Evolutionary conservation across 108 stramenopile species (phyloP).

Genomic region (Nannochloropsis salina): DNA sequence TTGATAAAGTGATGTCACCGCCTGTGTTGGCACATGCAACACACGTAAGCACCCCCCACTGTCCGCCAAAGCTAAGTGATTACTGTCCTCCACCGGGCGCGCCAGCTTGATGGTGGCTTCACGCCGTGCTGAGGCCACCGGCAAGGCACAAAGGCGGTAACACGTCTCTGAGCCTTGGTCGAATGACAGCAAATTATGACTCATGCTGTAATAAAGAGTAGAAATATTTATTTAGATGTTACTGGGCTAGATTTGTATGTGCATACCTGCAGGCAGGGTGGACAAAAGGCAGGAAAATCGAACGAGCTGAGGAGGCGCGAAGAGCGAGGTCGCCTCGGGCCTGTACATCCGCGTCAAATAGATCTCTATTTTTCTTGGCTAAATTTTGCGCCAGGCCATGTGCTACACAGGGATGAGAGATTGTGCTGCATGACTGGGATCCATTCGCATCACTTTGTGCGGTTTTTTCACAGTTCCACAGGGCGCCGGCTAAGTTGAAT

Average conservation of each 20-base stretch:
- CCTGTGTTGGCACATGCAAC: background rate
- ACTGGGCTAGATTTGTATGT: background rate
- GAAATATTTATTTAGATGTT: background rate
- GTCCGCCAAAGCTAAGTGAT: background rate
- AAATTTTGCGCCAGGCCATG: too few species aligned
- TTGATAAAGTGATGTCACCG: background rate
- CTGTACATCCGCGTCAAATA: too few species aligned
- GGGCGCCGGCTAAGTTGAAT: too few species aligned
- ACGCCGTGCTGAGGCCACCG: background rate
- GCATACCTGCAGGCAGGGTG: too few species aligned
- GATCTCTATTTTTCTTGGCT: too few species aligned
- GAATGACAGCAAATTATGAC: background rate
- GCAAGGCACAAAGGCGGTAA: slow-evolving; percentile 2
- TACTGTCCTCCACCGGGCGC: background rate
- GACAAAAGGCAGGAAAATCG: too few species aligned
- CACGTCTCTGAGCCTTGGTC: background rate
- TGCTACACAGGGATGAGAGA: too few species aligned
- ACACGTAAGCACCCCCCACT: background rate
- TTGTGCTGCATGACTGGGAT: too few species aligned
- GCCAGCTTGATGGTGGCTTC: background rate
- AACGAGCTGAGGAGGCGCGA: too few species aligned
- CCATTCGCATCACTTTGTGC: too few species aligned
- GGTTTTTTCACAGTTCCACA: too few species aligned
- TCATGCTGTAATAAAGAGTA: background rate
- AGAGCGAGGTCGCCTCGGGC: too few species aligned